These are phyloP conservation scores for Datisca glomerata DNA, from an alignment of 306 rosid genomes.

Conservation along the genomic window DNA sequence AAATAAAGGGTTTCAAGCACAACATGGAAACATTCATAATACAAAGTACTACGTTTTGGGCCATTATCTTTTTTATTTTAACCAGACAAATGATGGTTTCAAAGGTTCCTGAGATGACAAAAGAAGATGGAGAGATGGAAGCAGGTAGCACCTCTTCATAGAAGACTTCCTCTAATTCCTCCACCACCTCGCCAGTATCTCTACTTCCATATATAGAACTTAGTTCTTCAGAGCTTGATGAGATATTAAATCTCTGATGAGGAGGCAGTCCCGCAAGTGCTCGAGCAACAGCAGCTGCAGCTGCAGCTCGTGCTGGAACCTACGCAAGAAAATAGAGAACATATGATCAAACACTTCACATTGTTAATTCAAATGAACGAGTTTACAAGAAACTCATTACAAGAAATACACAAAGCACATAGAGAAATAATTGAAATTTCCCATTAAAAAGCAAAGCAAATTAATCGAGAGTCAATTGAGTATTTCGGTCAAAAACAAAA, in stretches of 20 bases:
- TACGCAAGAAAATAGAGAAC: constrained; percentile 28
- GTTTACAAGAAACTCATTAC: not conserved
- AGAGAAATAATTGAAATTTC: not conserved
- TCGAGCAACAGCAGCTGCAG: constrained; percentile 97
- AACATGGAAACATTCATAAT: too few species aligned
- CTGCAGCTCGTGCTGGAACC: constrained; percentile 96
- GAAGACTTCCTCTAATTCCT: constrained; percentile 78
- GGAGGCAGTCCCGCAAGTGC: constrained; percentile 97
- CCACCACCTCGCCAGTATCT: constrained; percentile 45
- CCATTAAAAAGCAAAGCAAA: too few species aligned
- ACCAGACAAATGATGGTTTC: too few species aligned
- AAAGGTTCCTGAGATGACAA: too few species aligned
- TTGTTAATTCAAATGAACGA: not conserved
- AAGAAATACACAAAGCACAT: not conserved
- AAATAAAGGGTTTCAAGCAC: too few species aligned
- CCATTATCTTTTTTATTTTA: too few species aligned
- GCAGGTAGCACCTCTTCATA: constrained; percentile 82
- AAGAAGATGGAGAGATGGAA: constrained; percentile 19
- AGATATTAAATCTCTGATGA: constrained; percentile 65
- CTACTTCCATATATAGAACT: constrained; percentile 80
- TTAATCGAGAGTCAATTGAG: not conserved
- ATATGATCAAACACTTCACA: constrained; percentile 5
- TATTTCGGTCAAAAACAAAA: not conserved
- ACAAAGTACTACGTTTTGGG: too few species aligned
- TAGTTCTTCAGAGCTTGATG: constrained; percentile 88